These are phyloP conservation scores for Boletus reticuloceps DNA, from an alignment of 768 basidiomycete genomes.

Conservation along the genomic window DNA sequence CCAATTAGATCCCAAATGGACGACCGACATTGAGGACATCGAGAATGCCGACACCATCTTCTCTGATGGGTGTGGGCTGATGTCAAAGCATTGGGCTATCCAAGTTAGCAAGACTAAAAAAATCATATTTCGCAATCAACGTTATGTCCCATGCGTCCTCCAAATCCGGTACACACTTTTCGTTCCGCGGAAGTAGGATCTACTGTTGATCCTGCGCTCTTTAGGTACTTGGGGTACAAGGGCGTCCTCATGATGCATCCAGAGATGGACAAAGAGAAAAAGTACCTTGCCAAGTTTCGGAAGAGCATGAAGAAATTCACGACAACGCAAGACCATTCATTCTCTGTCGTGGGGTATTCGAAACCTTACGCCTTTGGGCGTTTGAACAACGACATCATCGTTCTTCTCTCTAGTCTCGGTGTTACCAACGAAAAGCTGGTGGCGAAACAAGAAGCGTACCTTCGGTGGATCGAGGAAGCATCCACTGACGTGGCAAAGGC, in stretches of 20 bases:
- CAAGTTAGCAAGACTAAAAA: conserved; percentile 52
- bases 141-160: conserved; percentile 61
- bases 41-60: conserved; percentile 55
- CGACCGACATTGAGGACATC: conserved; percentile 59
- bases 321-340: conserved; percentile 53
- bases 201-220: background rate
- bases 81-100: conserved; percentile 49
- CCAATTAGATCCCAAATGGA: conserved; percentile 45
- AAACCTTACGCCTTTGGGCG: conserved; percentile 62
- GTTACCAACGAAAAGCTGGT: conserved; percentile 52
- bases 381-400: conserved; percentile 68
- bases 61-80: conserved; percentile 70
- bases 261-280: conserved; percentile 46
- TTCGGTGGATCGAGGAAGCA: conserved; percentile 55
- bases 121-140: conserved; percentile 50
- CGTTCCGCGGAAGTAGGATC: no score
- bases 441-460: conserved; percentile 55
- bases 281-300: conserved; percentile 54
- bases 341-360: conserved; percentile 66
- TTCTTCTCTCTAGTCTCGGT: conserved; percentile 62
- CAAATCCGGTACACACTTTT: conserved; percentile 51
- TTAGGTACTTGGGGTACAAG: conserved; percentile 68
- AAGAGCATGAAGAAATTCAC: conserved; percentile 72
- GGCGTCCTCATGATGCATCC: conserved; percentile 69
- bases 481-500: conserved; percentile 47